Evolutionary conservation across 768 basidiomycete genomes (phyloP), one percentile per base, ranked within the genome.

Genomic region (Russula olivacea): DNA sequence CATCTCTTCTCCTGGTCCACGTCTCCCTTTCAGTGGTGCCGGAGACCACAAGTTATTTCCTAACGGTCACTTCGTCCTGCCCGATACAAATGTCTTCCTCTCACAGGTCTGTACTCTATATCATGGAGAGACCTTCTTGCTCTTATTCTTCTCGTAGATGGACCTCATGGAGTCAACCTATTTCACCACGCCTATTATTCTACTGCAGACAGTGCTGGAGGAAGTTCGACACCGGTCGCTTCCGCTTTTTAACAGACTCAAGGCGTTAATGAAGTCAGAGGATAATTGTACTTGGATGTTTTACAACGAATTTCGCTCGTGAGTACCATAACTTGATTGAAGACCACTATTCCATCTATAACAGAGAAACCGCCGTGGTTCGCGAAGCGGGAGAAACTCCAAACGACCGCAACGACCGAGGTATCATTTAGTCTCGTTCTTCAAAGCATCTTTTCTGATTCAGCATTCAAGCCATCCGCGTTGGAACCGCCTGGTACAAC

Each of bases 191-290:
- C 93, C 95, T 0, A 85, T 98, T 58, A 87, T 99, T 59, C 77
- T 99, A 25, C 82, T 97, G 2, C 96, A 98, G 75, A 99, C 96
- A 0, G 95, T 98, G 2, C 78, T 98, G 57, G 91, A 97, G 67
- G 97, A 99, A 83, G 93, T 98, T 63, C 82, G 96, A 61, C 97
- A 98, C 72, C 83, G 97, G 21, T 93, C 91, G 1, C 76, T 98
- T 28, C 96, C 96, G 4, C 76, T 98, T 17, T 93, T 92, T 75
- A 98, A 94, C 72, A 88, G 95, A 36, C 80, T 99, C 66, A 95
- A 91, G 69, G 83, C 88, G 1, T 79, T 98, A 52, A 80, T 88
- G 34, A 89, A 85, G 65, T 83, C 86, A 67, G 96, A 98, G 61
- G 93, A 92, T 64, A 93, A 93, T 71, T 78, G 76, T n/a, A 81